Evolutionary conservation across 331 rosid species (phyloP).

Genomic region (Pyracantha coccinea): DNA sequence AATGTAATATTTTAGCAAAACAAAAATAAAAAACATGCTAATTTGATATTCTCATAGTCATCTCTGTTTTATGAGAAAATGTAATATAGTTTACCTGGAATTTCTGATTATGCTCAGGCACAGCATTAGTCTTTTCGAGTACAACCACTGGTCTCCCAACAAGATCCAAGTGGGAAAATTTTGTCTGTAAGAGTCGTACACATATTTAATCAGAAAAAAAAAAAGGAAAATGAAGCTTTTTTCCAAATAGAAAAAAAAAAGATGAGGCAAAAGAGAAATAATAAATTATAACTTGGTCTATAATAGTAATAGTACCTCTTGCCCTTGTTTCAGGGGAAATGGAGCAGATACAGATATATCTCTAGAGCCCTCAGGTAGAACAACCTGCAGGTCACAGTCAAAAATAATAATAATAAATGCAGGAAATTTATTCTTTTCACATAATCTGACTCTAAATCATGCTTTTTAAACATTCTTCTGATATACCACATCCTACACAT

Average conservation of each 20-base stretch:
- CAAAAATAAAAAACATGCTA: background rate
- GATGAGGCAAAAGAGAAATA: background rate
- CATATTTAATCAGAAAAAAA: background rate
- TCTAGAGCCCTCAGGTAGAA: conserved; percentile 91
- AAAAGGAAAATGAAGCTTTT: background rate
- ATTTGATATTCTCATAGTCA: background rate
- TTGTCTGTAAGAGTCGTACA: conserved; percentile 51
- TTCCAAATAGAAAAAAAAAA: background rate
- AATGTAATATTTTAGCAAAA: no score
- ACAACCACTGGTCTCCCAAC: conserved; percentile 91
- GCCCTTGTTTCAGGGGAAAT: conserved; percentile 60
- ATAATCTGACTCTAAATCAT: conserved; percentile 8
- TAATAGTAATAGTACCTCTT: conserved; percentile 46
- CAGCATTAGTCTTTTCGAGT: conserved; percentile 76
- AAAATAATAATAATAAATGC: background rate
- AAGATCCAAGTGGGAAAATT: conserved; percentile 88
- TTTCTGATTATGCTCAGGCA: conserved; percentile 86
- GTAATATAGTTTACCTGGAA: conserved; percentile 63
- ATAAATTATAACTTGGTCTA: conserved; percentile 1
- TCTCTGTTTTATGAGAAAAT: background rate
- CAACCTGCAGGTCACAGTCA: conserved; percentile 63
- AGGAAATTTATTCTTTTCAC: background rate
- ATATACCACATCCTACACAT: background rate
- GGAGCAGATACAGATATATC: conserved; percentile 68
- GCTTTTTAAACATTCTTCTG: background rate